Conservation (phyloP, 768 basidiomycete genomes). For the Lactarius sp. region DNA sequence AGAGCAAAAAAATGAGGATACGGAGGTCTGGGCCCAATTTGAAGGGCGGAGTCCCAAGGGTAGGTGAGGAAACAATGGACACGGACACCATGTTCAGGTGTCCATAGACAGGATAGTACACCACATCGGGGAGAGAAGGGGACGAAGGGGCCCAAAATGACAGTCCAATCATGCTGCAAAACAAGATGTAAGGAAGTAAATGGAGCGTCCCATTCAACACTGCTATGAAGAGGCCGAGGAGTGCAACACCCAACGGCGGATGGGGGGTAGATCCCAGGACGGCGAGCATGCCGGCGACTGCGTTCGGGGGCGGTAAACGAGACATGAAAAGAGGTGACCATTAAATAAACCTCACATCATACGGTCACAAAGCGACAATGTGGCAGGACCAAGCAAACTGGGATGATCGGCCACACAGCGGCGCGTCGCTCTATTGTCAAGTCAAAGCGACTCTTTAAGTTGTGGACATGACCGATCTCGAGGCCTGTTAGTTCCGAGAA, state of each 20-base stretch:
- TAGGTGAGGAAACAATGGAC: neutral
- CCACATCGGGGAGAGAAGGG: neutral
- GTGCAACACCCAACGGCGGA: slow-evolving; percentile 17
- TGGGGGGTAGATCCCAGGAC: slow-evolving; percentile 9
- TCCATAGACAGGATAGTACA: neutral
- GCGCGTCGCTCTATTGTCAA: neutral
- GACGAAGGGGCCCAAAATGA: slow-evolving; percentile 10
- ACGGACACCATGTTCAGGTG: neutral
- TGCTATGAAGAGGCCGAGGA: slow-evolving; percentile 10
- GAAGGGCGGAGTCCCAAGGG: neutral
- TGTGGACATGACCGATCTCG: neutral
- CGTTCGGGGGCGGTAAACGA: neutral
- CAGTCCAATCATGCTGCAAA: slow-evolving; percentile 10
- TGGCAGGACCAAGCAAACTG: slow-evolving; percentile 8
- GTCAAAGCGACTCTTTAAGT: neutral
- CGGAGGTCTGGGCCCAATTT: neutral
- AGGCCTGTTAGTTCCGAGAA: neutral
- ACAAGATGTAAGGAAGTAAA: slow-evolving; percentile 9
- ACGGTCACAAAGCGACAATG: slow-evolving; percentile 2
- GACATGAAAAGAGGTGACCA: neutral
- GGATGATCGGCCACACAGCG: neutral
- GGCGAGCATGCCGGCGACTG: slow-evolving; percentile 11
- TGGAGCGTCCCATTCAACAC: slow-evolving; percentile 7
- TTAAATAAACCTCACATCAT: neutral
- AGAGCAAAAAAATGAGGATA: slow-evolving; percentile 9